Evolutionary conservation across 179 eudicot genomes (phyloP), one percentile per base, ranked within the genome.

Genomic region (Gypsophila paniculata): DNA sequence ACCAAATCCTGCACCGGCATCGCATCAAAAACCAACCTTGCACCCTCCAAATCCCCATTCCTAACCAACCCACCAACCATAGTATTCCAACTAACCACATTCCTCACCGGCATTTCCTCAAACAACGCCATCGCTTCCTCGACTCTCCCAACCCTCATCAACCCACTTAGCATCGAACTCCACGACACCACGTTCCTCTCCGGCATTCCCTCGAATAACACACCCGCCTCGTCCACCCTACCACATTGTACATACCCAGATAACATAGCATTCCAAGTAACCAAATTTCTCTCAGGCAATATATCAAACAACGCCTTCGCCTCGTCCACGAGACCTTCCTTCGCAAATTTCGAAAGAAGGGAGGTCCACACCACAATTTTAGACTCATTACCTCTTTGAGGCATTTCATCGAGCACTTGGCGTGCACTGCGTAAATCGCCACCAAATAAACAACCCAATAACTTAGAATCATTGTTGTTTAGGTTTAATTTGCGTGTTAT

Each of bases 131-230:
- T 83, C 39, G 75, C 86, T 42, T 81, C 79, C 42, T 76, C 81
- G 51, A 76, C 77, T 77, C 15, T 70, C 60, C 84, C 80, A 23
- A 49, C 65, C 42, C 57, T 76, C 82, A 83, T 74, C 70, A 81
- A 74, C 59, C 82, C 86, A 76, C 69, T 55, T 21, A 83, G 79
- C 82, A 83, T 71, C 4, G 84, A 75, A 25, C 82, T 83, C 84
- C 86, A 78, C 8, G 84, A 81, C 26, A 83, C 86, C 70, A 83
- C 86, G 76, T 78, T 81, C 82, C 61, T 83, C 68, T 72, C 79
- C 8, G 52, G 68, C 80, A 83, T 83, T 6, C 55, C 82, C 66
- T 76, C 73, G 14, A 81, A 83, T 57, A 83, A 74, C 51, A 32
- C 59, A 55, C 13, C 71, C 17, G 84, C 86, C 58, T 83, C 86